Percentiles rank a stretch among this genome's conserved stretches.
Conservation (phyloP, 2,329 filamentous ascomycete species). For the Aspergillus floridensis region DNA sequence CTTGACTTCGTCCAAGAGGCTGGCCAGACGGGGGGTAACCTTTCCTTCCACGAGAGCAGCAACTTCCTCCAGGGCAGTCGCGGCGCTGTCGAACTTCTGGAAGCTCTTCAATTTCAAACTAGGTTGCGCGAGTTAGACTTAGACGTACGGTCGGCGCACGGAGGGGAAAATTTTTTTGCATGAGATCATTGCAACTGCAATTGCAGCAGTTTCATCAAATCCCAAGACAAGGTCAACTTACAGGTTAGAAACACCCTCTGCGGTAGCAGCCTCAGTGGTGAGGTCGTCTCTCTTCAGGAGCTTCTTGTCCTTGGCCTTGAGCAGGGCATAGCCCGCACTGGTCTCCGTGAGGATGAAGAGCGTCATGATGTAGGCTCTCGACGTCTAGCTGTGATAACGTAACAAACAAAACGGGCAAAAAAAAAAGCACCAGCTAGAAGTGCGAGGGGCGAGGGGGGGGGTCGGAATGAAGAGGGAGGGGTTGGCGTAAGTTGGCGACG, state of each 20-base stretch:
- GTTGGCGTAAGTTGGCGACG: conserved; percentile 18
- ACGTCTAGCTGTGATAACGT: conserved; percentile 23
- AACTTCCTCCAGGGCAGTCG: conserved; percentile 85
- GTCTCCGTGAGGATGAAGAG: conserved; percentile 93
- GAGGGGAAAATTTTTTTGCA: conserved; percentile 27
- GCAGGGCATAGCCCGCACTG: conserved; percentile 93
- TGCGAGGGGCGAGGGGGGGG: conserved; percentile 23
- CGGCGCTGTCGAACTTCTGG: conserved; percentile 93
- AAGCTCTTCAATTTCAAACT: conserved; percentile 96
- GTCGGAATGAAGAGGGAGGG: conserved; percentile 20
- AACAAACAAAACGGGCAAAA: conserved; percentile 9
- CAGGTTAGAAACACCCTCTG: conserved; percentile 83
- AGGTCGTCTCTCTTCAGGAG: conserved; percentile 84
- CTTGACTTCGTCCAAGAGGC: conserved; percentile 84
- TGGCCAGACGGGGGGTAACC: conserved; percentile 80
- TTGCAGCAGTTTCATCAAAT: not conserved
- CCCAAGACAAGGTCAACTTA: conserved; percentile 49
- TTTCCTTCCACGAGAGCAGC: conserved; percentile 88
- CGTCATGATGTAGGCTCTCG: conserved; percentile 62
- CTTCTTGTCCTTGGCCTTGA: conserved; percentile 99
- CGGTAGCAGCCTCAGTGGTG: conserved; percentile 68
- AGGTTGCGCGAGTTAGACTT: conserved; percentile 23
- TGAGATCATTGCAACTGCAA: not conserved
- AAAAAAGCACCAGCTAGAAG: conserved; percentile 14
- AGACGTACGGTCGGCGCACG: conserved; percentile 13